Evolutionary conservation across 805 yeast species (phyloP).

Genomic region (Teunomyces kruisii): DNA sequence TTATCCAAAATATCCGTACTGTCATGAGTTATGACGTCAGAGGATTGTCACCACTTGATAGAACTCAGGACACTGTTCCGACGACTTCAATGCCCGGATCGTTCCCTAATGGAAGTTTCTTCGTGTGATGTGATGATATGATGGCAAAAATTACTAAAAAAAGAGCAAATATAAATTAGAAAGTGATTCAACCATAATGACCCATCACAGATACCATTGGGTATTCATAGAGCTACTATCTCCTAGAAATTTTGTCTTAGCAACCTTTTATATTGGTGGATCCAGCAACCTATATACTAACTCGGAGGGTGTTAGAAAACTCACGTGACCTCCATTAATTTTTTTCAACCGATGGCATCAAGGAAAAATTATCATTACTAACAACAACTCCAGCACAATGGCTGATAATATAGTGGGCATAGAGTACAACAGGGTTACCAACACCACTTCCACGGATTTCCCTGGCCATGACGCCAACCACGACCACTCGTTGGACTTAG

Average conservation of each 20-base stretch:
- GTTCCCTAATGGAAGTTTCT: neutral
- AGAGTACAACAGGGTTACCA: slow-evolving; percentile 87
- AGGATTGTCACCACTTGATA: neutral
- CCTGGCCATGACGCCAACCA: slow-evolving; percentile 76
- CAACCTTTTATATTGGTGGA: no score
- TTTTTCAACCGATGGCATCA: slow-evolving; percentile 6
- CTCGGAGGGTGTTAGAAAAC: neutral
- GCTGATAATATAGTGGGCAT: slow-evolving; percentile 67
- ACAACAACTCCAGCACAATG: slow-evolving; percentile 15
- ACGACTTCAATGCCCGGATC: slow-evolving; percentile 1
- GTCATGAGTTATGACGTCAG: slow-evolving; percentile 5
- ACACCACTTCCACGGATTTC: slow-evolving; percentile 85
- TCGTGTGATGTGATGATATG: neutral
- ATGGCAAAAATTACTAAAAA: neutral
- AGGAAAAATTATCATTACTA: slow-evolving; percentile 4
- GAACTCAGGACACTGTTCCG: neutral
- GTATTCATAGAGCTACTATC: no score
- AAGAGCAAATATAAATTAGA: no score
- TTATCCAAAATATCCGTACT: slow-evolving; percentile 13
- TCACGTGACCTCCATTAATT: slow-evolving; percentile 1
- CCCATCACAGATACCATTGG: no score
- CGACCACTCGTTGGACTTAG: slow-evolving; percentile 80
- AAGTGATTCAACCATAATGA: no score
- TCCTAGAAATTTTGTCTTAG: no score
- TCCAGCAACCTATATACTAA: no score